Evolutionary conservation across 2,329 filamentous ascomycete species (phyloP).

Genomic region (Sporothrix luriei): DNA sequence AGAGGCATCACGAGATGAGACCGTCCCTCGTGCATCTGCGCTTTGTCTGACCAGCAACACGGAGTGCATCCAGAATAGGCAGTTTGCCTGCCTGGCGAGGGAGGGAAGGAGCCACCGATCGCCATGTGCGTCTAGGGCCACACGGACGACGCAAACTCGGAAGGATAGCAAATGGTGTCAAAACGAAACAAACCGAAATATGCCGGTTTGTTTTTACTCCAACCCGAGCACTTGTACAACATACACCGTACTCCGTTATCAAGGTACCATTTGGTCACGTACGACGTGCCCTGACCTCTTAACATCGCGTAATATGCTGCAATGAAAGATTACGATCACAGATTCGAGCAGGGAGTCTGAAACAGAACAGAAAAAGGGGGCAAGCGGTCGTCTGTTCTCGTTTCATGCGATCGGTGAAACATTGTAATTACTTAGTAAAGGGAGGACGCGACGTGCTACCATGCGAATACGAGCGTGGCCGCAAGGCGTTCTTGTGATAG

Average conservation of each 20-base stretch:
- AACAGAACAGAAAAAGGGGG: slow-evolving; percentile 11
- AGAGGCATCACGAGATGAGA: slow-evolving; percentile 17
- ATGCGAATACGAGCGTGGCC: slow-evolving; percentile 10
- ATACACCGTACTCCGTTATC: background rate
- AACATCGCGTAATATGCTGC: slow-evolving; percentile 5
- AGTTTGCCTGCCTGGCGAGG: background rate
- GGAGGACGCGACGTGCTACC: background rate
- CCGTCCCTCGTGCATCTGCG: background rate
- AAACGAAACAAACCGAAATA: slow-evolving; percentile 18
- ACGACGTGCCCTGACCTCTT: background rate
- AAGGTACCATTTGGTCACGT: slow-evolving; percentile 10
- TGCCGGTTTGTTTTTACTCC: background rate
- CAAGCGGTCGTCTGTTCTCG: slow-evolving; percentile 11
- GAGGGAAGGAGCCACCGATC: slow-evolving; percentile 14
- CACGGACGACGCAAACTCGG: background rate
- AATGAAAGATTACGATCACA: slow-evolving; percentile 15
- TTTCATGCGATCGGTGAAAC: slow-evolving; percentile 26
- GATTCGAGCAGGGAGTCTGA: slow-evolving; percentile 16
- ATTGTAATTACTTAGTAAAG: background rate
- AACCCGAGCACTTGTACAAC: background rate
- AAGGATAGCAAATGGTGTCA: background rate
- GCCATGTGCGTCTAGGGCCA: background rate
- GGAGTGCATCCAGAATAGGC: slow-evolving; percentile 15
- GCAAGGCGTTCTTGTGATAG: background rate
- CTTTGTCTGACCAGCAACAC: background rate